Evolutionary conservation across 352 stramenopile genomes (phyloP).

Genomic region (Globisporangium cylindrosporum): DNA sequence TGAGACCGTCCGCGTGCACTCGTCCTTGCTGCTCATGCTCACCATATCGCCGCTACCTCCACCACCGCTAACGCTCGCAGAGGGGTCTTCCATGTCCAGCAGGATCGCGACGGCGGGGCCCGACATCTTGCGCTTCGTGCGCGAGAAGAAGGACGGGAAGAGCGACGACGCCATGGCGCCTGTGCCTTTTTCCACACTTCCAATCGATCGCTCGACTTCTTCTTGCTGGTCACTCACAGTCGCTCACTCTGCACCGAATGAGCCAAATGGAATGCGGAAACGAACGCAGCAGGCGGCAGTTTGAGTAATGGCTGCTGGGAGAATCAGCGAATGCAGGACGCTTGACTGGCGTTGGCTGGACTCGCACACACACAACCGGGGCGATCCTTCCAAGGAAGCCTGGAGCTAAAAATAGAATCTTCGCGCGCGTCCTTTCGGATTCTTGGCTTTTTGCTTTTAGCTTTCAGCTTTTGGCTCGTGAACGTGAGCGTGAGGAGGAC

Average conservation of each 20-base stretch:
- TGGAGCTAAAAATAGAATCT: constrained; percentile 1
- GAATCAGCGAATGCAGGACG: background rate
- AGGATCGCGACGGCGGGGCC: constrained; percentile 32
- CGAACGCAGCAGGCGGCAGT: background rate
- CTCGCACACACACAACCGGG: background rate
- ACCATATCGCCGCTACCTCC: background rate
- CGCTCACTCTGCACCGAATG: background rate
- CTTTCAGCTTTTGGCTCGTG: background rate
- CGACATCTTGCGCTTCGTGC: constrained; percentile 63
- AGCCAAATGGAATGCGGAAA: background rate
- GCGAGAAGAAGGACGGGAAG: constrained; percentile 20
- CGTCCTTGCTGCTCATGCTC: constrained; percentile 1
- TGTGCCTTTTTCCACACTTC: background rate
- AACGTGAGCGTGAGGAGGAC: background rate
- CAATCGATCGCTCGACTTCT: background rate
- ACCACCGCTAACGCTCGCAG: background rate
- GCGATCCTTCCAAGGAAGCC: background rate
- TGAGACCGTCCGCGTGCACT: constrained; percentile 1
- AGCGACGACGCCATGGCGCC: background rate
- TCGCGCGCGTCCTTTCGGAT: background rate
- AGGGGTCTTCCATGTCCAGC: constrained; percentile 2
- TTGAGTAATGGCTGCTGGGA: background rate
- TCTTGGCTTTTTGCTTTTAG: background rate
- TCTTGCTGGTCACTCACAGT: background rate
- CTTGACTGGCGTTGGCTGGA: background rate